Conservation (phyloP, 495 filamentous ascomycete species). For the Penicillium subrubescens region DNA sequence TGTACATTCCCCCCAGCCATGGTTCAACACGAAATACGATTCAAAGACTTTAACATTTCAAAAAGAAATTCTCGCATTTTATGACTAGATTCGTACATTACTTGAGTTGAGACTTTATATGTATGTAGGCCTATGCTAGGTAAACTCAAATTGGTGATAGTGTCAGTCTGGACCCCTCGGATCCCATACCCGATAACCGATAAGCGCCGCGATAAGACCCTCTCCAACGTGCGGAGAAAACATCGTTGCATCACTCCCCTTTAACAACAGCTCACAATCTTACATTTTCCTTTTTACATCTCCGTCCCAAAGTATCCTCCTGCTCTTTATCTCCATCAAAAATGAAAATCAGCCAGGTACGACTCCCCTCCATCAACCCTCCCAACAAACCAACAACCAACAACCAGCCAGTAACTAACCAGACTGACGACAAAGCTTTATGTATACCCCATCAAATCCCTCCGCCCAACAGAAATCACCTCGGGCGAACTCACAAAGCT, state of each 20-base stretch:
- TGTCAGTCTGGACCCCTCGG: neutral
- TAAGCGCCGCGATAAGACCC: constrained; percentile 7
- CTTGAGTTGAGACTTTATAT: no score
- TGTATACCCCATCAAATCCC: constrained; percentile 86
- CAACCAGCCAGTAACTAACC: neutral
- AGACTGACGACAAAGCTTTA: constrained; percentile 60
- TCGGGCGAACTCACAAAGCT: constrained; percentile 59
- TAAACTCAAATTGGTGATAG: neutral
- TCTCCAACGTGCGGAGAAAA: neutral
- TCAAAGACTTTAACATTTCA: constrained; percentile 14
- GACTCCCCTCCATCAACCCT: neutral
- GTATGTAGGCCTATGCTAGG: neutral
- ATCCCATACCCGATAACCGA: constrained; percentile 11
- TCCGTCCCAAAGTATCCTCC: neutral
- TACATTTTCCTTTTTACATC: neutral
- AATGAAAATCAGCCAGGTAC: constrained; percentile 49
- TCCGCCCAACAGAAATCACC: constrained; percentile 63
- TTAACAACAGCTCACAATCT: neutral
- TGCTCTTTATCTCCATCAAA: neutral
- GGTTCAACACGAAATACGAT: constrained; percentile 31
- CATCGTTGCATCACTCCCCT: neutral
- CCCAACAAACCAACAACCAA: neutral
- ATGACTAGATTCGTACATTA: neutral
- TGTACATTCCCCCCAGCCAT: constrained; percentile 30
- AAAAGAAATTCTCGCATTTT: neutral